phyloP scores from a whole-genome alignment of 1,284 basidiomycete species.

The Tremellales sp. region DNA sequence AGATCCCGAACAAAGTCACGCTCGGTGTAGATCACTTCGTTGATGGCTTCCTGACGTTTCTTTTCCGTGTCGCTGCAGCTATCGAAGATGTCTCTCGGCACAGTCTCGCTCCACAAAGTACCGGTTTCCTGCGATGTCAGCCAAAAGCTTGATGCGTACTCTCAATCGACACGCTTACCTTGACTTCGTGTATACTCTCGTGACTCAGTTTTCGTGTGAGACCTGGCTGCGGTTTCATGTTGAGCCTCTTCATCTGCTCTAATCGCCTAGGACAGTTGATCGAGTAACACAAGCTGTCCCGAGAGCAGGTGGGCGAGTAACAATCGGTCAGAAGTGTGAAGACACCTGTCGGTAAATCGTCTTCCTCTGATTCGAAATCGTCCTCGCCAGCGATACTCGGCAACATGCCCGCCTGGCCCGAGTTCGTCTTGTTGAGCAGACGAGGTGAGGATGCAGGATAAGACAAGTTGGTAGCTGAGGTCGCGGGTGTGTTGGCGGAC shows the following conservation, averaged over 20 bases:
- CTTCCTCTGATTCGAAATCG: constrained; percentile 54
- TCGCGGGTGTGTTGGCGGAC: constrained; percentile 29
- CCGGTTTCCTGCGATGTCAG: constrained; percentile 65
- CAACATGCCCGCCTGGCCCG: neutral
- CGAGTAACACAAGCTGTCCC: constrained; percentile 89
- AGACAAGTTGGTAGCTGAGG: constrained; percentile 29
- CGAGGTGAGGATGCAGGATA: constrained; percentile 10
- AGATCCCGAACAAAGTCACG: constrained; percentile 95
- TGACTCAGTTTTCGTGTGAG: constrained; percentile 67
- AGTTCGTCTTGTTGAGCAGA: constrained; percentile 5
- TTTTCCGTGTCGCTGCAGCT: constrained; percentile 90
- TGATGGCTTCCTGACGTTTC: constrained; percentile 96
- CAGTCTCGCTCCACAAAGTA: constrained; percentile 94
- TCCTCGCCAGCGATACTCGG: constrained; percentile 9
- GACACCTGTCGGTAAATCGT: constrained; percentile 84
- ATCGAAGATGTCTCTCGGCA: constrained; percentile 88
- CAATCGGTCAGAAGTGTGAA: constrained; percentile 97
- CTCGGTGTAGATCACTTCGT: constrained; percentile 98
- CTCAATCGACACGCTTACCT: too few species aligned
- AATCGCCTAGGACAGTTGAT: constrained; percentile 91
- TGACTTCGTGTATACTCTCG: constrained; percentile 76
- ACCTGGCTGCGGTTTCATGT: constrained; percentile 89
- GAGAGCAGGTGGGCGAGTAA: constrained; percentile 95
- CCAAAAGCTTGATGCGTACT: too few species aligned
- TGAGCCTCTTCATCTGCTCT: constrained; percentile 85